A percentile compares a stretch with the other conserved stretches of the same genome.
Conservation (phyloP, 2,329 filamentous ascomycete species). For the Aureobasidium melanogenum region DNA sequence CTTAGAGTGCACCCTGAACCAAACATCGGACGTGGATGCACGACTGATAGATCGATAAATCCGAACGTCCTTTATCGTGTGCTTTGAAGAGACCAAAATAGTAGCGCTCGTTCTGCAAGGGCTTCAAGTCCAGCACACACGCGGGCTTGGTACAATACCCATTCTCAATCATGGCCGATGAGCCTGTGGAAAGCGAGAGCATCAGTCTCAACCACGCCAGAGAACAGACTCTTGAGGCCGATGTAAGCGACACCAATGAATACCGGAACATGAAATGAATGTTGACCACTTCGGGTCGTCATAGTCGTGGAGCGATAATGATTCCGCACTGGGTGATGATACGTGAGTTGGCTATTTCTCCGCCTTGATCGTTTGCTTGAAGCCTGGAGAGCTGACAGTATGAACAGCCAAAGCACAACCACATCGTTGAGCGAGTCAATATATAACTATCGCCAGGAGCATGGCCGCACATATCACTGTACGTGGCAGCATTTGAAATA, state of each 20-base stretch:
- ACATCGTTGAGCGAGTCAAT: slow-evolving; percentile 28
- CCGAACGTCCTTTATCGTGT: neutral
- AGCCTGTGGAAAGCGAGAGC: neutral
- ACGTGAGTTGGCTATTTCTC: slow-evolving; percentile 13
- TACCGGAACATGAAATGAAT: neutral
- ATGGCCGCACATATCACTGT: slow-evolving; percentile 31
- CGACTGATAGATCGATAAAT: neutral
- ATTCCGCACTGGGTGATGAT: slow-evolving; percentile 29
- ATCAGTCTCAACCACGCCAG: slow-evolving; percentile 19
- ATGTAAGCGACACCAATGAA: slow-evolving; percentile 19
- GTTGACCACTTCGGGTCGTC: neutral
- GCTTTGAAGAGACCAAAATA: neutral
- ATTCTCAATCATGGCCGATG: neutral
- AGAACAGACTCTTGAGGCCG: slow-evolving; percentile 28
- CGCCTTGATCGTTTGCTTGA: slow-evolving; percentile 1
- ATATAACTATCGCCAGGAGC: slow-evolving; percentile 28
- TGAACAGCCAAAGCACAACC: slow-evolving; percentile 24
- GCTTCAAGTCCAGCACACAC: neutral
- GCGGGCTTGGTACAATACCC: neutral
- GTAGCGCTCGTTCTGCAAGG: slow-evolving; percentile 1
- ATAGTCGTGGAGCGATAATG: slow-evolving; percentile 22
- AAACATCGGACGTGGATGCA: neutral
- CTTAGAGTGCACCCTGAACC: neutral
- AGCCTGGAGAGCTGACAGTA: neutral
- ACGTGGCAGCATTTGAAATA: neutral